Evolutionary conservation across 192 early-diverging fungal genomes (phyloP), one percentile per base, ranked within the genome.

Genomic region (Geosiphon pyriformis): DNA sequence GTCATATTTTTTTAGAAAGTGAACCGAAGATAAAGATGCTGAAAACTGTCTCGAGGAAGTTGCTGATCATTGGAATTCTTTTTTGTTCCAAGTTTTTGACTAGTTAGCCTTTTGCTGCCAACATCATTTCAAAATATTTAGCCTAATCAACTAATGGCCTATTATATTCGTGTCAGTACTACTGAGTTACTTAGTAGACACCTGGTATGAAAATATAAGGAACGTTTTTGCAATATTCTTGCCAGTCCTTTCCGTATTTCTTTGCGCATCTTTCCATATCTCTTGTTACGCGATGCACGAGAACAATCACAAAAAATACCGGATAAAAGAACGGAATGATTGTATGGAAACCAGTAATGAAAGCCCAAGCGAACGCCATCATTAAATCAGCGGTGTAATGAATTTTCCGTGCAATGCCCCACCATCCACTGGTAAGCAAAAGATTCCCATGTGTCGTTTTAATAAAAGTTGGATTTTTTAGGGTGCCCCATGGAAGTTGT

Each of bases 211-310:
- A 89, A 66, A 86, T 81, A 67, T 88, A 93, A 3, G 87, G 88
- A 0, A 95, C 94, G 0, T 71, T 55, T 53, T 81, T 68, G 62
- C 86, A 88, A 77, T 96, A 96, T 56, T 74, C 71, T 29, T 85
- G 81, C 94, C 94, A 96, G 71, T 94, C 92, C 59, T 85, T 85
- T 46, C 89, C 89, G 76, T 96, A 96, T 76, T 96, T 96, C 23
- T 77, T 79, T 31, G 85, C 76, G 75, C 94, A 96, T 63, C 88
- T 85, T 67, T 85, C 76, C 76, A 94, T 92, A 74, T 96, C 94
- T 32, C 94, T 82, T 63, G 76, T 72, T 32, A 85, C 87, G 65
- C 94, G 90, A 76, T 96, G 94, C 35, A 88, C 69, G 17, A 96
- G 80, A 25, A 96, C 81, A 18, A 87, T 77, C 18, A 84, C 69